These are phyloP conservation scores for Claviceps capensis DNA, from an alignment of 2,329 filamentous ascomycete genomes.

Conservation along the genomic window DNA sequence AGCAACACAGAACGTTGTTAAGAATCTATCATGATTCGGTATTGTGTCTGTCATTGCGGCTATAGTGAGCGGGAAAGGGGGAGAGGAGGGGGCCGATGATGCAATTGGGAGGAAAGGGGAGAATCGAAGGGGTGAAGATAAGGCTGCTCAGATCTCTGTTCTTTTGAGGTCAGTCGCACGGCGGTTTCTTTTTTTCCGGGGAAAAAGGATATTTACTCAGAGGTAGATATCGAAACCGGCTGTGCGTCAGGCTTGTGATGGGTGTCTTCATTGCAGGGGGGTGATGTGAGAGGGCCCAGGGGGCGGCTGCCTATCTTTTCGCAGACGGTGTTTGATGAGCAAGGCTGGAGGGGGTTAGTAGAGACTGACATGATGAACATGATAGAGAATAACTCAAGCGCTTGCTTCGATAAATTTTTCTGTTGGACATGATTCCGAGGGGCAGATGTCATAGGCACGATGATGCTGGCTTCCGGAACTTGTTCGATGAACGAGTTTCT, in stretches of 20 bases:
- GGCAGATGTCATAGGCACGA: not conserved
- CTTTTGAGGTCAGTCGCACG: conserved; percentile 17
- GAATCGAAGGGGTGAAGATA: not conserved
- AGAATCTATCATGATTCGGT: not conserved
- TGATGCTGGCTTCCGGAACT: not conserved
- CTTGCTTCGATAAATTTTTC: not conserved
- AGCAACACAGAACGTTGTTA: not conserved
- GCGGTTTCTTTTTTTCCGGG: not conserved
- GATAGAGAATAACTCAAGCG: not conserved
- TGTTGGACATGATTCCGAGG: not conserved
- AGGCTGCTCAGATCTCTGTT: conserved; percentile 38
- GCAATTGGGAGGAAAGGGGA: not conserved
- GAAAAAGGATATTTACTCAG: not conserved
- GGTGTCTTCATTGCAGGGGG: conserved; percentile 4
- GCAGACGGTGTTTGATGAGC: not conserved
- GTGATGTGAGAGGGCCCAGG: no score
- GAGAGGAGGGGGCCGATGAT: not conserved
- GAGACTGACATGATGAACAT: not conserved
- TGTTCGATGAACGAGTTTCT: not conserved
- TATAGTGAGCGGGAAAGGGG: conserved; percentile 3
- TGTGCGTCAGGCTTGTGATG: conserved; percentile 1
- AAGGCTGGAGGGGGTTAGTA: no score
- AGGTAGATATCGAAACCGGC: not conserved
- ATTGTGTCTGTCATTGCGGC: conserved; percentile 23
- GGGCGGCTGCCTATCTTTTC: not conserved